Conservation (phyloP, 1,284 basidiomycete genomes). For the Sporisorium graminicola region DNA sequence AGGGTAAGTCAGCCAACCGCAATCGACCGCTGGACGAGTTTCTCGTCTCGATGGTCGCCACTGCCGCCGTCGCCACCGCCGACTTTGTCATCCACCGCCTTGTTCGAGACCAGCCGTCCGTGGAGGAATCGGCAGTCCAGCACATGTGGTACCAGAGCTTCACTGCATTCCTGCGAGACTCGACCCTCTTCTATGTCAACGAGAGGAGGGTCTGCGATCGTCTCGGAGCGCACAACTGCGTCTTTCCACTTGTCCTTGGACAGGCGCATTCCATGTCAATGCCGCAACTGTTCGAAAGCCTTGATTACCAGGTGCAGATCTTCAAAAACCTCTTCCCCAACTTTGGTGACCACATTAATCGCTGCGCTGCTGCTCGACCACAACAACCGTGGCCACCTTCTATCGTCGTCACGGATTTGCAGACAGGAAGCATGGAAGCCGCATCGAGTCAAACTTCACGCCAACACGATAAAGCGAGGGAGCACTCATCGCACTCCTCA, state of each 20-base stretch:
- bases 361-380: constrained; percentile 27
- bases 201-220: constrained; percentile 40
- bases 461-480: not conserved
- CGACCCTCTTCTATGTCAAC: constrained; percentile 18
- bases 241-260: constrained; percentile 26
- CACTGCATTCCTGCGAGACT: constrained; percentile 24
- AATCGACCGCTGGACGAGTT: constrained; percentile 40
- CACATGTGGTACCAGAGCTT: constrained; percentile 33
- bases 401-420: not conserved
- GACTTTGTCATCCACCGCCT: constrained; percentile 28
- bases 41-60: constrained; percentile 29
- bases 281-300: constrained; percentile 17
- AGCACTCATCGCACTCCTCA: not conserved
- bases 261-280: constrained; percentile 22
- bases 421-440: not conserved
- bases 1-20: constrained; percentile 32
- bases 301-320: constrained; percentile 35
- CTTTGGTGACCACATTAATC: constrained; percentile 31
- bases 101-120: constrained; percentile 5
- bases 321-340: constrained; percentile 44
- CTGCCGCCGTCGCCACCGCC: constrained; percentile 22
- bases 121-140: constrained; percentile 5
- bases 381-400: not conserved
- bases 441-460: not conserved
- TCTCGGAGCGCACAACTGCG: constrained; percentile 30